A percentile compares a stretch with the other conserved stretches of the same genome.
phyloP scores from a whole-genome alignment of 352 stramenopile genomes.

The Elongisporangium prolatum region DNA sequence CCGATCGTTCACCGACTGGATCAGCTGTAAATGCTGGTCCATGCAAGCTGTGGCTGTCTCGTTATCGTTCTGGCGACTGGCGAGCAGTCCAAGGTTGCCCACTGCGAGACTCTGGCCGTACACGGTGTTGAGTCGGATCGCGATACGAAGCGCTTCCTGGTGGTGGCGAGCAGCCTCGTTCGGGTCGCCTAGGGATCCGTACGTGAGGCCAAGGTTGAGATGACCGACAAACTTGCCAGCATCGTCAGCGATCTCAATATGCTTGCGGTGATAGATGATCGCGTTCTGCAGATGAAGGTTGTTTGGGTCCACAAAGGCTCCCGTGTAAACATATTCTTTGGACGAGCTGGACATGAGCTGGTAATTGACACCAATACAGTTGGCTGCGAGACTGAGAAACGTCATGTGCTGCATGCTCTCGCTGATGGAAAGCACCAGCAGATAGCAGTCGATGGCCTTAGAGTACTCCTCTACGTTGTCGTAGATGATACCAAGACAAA shows the following conservation, averaged over 20 bases:
- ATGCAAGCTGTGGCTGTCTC: constrained; percentile 80
- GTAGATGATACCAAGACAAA: constrained; percentile 82
- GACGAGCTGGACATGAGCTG: constrained; percentile 59
- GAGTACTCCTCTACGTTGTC: constrained; percentile 85
- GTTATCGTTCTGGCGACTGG: constrained; percentile 76
- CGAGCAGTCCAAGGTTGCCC: constrained; percentile 83
- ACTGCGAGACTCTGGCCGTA: constrained; percentile 86
- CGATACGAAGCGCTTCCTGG: constrained; percentile 82
- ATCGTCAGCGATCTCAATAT: constrained; percentile 74
- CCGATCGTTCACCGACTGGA: constrained; percentile 78
- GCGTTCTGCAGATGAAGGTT: constrained; percentile 48
- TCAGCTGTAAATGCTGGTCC: constrained; percentile 88
- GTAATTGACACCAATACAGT: constrained; percentile 88
- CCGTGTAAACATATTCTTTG: constrained; percentile 71
- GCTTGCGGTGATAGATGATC: constrained; percentile 66
- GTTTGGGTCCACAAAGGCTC: constrained; percentile 52
- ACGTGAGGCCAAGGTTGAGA: constrained; percentile 82
- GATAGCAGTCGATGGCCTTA: constrained; percentile 82
- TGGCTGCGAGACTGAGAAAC: constrained; percentile 74
- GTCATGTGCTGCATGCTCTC: constrained; percentile 72
- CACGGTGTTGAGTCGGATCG: constrained; percentile 79
- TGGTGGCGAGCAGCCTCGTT: constrained; percentile 78
- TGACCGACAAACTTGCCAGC: constrained; percentile 85
- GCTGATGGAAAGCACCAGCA: constrained; percentile 83
- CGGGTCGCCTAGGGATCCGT: constrained; percentile 54